phyloP scores from a whole-genome alignment of 1,284 basidiomycete species.

The Anthracocystis walkeri region DNA sequence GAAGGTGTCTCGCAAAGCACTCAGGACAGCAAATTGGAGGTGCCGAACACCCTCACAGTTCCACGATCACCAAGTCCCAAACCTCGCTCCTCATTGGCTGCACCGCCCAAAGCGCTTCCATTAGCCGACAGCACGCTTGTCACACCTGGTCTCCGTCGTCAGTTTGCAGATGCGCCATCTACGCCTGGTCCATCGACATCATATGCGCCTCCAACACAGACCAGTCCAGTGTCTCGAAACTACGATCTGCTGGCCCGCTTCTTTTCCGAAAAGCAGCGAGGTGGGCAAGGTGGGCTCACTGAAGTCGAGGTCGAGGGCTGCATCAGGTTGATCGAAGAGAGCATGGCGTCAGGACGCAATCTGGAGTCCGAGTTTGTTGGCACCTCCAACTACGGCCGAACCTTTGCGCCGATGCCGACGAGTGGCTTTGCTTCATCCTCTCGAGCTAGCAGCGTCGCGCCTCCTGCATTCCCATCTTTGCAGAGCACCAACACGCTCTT shows the following conservation, averaged over 20 bases:
- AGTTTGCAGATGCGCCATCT: constrained; percentile 13
- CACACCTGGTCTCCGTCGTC: constrained; percentile 45
- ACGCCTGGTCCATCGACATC: constrained; percentile 28
- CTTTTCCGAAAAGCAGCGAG: constrained; percentile 57
- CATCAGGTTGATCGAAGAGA: constrained; percentile 55
- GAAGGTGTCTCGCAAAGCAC: constrained; percentile 7
- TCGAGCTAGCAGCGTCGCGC: constrained; percentile 44
- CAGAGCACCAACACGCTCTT: constrained; percentile 42
- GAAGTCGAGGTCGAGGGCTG: constrained; percentile 61
- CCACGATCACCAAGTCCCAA: constrained; percentile 22
- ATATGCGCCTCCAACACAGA: constrained; percentile 24
- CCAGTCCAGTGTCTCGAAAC: constrained; percentile 55
- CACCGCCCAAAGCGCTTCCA: constrained; percentile 23
- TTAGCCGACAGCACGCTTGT: constrained; percentile 38
- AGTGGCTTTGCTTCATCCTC: constrained; percentile 24
- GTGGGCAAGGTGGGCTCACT: constrained; percentile 43
- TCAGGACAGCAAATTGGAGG: constrained; percentile 7
- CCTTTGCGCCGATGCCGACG: constrained; percentile 4
- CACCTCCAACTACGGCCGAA: constrained; percentile 13
- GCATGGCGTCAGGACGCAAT: constrained; percentile 45
- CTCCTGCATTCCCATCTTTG: constrained; percentile 28
- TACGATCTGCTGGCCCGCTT: constrained; percentile 59
- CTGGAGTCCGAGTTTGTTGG: constrained; percentile 38
- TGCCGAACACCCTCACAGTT: background rate
- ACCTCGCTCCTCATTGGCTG: constrained; percentile 19